Evolutionary conservation across 2,329 filamentous ascomycete species (phyloP).

Genomic region (Neonectria faginata): DNA sequence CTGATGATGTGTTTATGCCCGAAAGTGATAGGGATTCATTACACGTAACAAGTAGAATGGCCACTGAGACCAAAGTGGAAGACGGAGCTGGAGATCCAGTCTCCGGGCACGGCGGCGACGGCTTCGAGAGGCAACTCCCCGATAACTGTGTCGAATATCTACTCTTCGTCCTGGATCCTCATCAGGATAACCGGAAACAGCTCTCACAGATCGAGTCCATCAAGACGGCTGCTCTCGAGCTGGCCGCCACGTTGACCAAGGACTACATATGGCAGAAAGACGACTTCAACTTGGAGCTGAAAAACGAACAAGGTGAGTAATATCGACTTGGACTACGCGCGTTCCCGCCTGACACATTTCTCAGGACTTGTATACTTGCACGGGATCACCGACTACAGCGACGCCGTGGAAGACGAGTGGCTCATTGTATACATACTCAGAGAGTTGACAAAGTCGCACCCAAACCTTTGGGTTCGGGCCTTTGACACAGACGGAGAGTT

Average conservation of each 20-base stretch:
- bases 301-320: constrained; percentile 66
- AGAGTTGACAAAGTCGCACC: constrained; percentile 79
- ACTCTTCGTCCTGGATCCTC: constrained; percentile 75
- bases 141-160: constrained; percentile 91
- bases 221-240: constrained; percentile 73
- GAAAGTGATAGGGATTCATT: not conserved
- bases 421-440: constrained; percentile 90
- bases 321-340: not conserved
- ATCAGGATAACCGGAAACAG: constrained; percentile 65
- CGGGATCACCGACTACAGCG: constrained; percentile 87
- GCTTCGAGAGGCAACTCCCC: constrained; percentile 60
- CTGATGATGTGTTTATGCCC: not conserved
- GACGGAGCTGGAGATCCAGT: not conserved
- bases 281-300: constrained; percentile 76
- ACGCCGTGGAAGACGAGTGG: constrained; percentile 98
- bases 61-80: constrained; percentile 8
- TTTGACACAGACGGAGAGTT: constrained; percentile 95
- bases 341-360: constrained; percentile 15
- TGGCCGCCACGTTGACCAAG: constrained; percentile 74
- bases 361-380: constrained; percentile 72
- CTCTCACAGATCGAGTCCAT: constrained; percentile 76
- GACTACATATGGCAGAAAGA: constrained; percentile 98
- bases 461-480: constrained; percentile 83
- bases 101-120: constrained; percentile 2
- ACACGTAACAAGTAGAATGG: constrained; percentile 8